Percentiles rank a stretch among this genome's conserved stretches.
These are phyloP conservation scores for Syzygium syzygioides DNA, from an alignment of 441 rosid species.

Conservation along the genomic window DNA sequence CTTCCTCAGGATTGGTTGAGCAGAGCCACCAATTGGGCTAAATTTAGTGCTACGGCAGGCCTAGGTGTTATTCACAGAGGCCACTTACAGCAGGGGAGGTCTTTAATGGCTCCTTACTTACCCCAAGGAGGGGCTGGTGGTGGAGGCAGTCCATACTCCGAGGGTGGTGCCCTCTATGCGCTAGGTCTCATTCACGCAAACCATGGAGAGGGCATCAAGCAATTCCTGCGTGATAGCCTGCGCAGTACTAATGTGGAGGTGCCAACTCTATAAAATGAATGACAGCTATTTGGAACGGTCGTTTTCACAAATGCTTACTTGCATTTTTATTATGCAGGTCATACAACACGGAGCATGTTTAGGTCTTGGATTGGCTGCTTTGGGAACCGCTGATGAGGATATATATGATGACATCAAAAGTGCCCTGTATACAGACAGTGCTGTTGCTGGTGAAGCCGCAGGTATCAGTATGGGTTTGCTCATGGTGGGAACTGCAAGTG, in stretches of 20 bases:
- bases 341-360: slow-evolving; percentile 99
- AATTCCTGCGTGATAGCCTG: slow-evolving; percentile 82
- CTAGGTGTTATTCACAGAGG: slow-evolving; percentile 95
- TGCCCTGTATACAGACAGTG: slow-evolving; percentile 81
- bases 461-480: slow-evolving; percentile 96
- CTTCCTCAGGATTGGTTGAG: slow-evolving; percentile 88
- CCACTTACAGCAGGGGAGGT: slow-evolving; percentile 86
- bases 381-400: slow-evolving; percentile 97
- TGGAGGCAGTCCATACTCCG: slow-evolving; percentile 94
- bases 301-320: neutral
- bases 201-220: slow-evolving; percentile 96
- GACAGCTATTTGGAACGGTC: neutral
- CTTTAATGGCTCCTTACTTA: slow-evolving; percentile 93
- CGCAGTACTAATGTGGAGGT: slow-evolving; percentile 91
- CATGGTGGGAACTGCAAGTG: slow-evolving; percentile 99
- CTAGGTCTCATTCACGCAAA: slow-evolving; percentile 93
- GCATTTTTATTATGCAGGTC: slow-evolving; percentile 44
- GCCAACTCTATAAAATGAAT: slow-evolving; percentile 2
- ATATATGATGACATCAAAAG: slow-evolving; percentile 83
- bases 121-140: slow-evolving; percentile 90
- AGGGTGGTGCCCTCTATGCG: slow-evolving; percentile 95
- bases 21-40: slow-evolving; percentile 99
- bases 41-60: slow-evolving; percentile 97
- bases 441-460: slow-evolving; percentile 99
- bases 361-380: slow-evolving; percentile 97